Conservation (phyloP, 805 yeast species). For the Blastobotrys americana region DNA sequence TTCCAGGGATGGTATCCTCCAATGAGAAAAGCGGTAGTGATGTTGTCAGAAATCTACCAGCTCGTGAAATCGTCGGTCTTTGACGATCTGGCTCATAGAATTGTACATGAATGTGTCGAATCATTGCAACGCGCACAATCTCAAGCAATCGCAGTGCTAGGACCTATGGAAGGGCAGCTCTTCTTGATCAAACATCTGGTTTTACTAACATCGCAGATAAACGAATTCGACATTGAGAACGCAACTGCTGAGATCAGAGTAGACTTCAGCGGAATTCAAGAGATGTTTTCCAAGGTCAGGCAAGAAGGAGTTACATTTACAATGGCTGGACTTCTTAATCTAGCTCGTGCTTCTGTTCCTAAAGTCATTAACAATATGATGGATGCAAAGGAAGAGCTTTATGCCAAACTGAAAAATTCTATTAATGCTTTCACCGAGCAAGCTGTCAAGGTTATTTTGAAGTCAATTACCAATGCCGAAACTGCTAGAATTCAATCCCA, state of each 20-base stretch:
- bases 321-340: constrained; percentile 35
- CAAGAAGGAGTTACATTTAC: constrained; percentile 20
- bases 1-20: constrained; percentile 57
- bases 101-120: constrained; percentile 67
- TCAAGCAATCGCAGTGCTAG: constrained; percentile 40
- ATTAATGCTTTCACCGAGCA: constrained; percentile 63
- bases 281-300: constrained; percentile 40
- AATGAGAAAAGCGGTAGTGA: constrained; percentile 54
- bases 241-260: constrained; percentile 59
- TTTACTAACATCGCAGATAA: constrained; percentile 60
- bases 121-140: constrained; percentile 52
- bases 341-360: constrained; percentile 67
- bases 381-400: constrained; percentile 70
- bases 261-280: constrained; percentile 71
- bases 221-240: constrained; percentile 72
- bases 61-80: constrained; percentile 67
- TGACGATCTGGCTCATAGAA: constrained; percentile 82
- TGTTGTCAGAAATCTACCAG: constrained; percentile 73
- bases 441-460: constrained; percentile 43
- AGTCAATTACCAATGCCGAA: constrained; percentile 34
- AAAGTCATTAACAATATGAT: constrained; percentile 73
- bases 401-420: constrained; percentile 60
- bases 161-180: constrained; percentile 51
- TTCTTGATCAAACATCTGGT: constrained; percentile 67
- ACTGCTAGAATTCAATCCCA: too few relatives aligned